These are phyloP conservation scores for Trapa bicornis DNA, from an alignment of 345 rosid genomes.

Conservation along the genomic window DNA sequence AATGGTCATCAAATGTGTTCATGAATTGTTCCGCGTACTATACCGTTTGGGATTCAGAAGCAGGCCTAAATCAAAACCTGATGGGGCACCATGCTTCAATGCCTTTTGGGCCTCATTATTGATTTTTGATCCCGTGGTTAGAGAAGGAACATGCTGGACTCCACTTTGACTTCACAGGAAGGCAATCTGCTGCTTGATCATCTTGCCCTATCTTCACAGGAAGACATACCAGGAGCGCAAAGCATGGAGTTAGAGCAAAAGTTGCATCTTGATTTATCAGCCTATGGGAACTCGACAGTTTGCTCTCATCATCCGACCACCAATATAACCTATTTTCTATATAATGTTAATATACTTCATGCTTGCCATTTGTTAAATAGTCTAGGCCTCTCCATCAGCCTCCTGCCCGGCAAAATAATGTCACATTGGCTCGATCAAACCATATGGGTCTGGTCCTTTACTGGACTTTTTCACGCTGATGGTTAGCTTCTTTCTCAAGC, in stretches of 20 bases:
- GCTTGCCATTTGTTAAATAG: background rate
- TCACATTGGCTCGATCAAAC: background rate
- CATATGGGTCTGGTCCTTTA: background rate
- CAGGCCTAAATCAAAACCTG: background rate
- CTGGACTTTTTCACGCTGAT: background rate
- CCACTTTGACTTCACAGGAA: too few relatives aligned
- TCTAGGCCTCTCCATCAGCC: background rate
- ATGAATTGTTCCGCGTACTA: background rate
- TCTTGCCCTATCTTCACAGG: too few relatives aligned
- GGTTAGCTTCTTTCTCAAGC: conserved; percentile 15
- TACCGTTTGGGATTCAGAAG: background rate
- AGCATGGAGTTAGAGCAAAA: background rate
- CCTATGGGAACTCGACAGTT: background rate
- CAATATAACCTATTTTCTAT: background rate
- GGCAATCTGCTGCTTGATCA: too few relatives aligned
- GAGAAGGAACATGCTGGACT: too few relatives aligned
- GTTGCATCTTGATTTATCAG: background rate
- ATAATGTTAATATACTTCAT: background rate
- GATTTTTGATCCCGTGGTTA: too few relatives aligned
- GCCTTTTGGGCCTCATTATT: too few relatives aligned
- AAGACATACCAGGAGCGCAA: background rate
- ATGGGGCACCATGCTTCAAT: background rate
- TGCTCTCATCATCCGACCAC: background rate
- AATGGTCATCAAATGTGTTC: background rate
- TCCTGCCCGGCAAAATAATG: background rate